Evolutionary conservation across 2,329 filamentous ascomycete species (phyloP).

Genomic region (Colletotrichum sp.): DNA sequence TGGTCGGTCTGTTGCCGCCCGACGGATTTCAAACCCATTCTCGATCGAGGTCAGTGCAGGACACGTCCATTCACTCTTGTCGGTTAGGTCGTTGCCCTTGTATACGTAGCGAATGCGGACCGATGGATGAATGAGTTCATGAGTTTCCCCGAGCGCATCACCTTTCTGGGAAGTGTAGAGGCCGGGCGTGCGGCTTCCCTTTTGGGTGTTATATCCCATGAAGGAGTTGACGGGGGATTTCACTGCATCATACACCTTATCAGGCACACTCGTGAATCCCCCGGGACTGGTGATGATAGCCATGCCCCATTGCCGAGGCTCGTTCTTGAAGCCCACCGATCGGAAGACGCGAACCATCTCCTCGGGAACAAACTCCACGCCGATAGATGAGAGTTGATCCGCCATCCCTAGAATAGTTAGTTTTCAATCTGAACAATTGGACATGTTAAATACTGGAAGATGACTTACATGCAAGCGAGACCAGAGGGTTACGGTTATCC

Average conservation of each 20-base stretch:
- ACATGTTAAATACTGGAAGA: background rate
- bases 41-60: slow-evolving; percentile 17
- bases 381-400: slow-evolving; percentile 26
- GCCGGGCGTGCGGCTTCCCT: slow-evolving; percentile 24
- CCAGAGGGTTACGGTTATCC: slow-evolving; percentile 26
- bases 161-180: slow-evolving; percentile 23
- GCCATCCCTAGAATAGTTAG: slow-evolving; percentile 22
- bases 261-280: slow-evolving; percentile 4
- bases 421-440: accelerated
- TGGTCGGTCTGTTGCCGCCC: background rate
- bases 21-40: background rate
- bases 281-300: slow-evolving; percentile 23
- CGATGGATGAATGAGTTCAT: slow-evolving; percentile 34
- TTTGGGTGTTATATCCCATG: background rate
- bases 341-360: slow-evolving; percentile 26
- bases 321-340: background rate
- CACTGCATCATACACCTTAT: background rate
- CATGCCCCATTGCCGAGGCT: slow-evolving; percentile 22
- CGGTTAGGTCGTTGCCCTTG: slow-evolving; percentile 31
- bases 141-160: background rate
- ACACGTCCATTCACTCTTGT: slow-evolving; percentile 28
- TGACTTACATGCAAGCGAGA: slow-evolving; percentile 25
- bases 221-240: background rate
- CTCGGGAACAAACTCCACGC: slow-evolving; percentile 25
- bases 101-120: slow-evolving; percentile 35